Base-by-base conservation (phyloP, 2,329 filamentous ascomycete species). In the Phaeosphaeria sp. region DNA sequence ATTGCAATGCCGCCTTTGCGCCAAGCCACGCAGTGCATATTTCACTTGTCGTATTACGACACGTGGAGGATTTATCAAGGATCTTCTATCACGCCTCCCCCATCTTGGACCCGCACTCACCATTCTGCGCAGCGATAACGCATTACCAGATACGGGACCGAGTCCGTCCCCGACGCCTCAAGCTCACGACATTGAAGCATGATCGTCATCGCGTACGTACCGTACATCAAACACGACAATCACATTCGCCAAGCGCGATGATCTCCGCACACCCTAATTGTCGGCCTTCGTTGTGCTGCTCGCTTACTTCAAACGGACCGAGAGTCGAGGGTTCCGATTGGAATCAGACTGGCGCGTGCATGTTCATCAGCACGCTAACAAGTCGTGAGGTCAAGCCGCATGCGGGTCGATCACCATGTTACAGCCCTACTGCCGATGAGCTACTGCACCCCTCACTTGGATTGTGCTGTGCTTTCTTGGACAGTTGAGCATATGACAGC, bases 301-400 rank as follows among this genome's bases (percentile, higher is more conserved):
- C n/a, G 41, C 41, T 43, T 43, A n/a, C 3, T 20, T n/a, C 20
- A 43, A 15, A 43, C 41, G 41, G 41, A 21, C 41, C 41, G 41
- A 43, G 15, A 11, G 7, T 18, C 20, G 41, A 18, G 30, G 5
- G n/a, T 21, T 43, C 41, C 41, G 41, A 21, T 18, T 43, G 41
- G 41, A 20, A 7, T 21, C 11, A 5, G 17, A 20, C 15, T 21
- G 41, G 41, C 41, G 41, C 41, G 17, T 43, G 41, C 41, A 43
- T 22, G 41, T 20, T 25, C 25, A 46, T 52, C 25, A 21, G 25
- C 11, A 15, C n/a, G 42, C 20, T 46, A 46, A 13, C 13, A 15
- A 33, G 18, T 46, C 13, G 41, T 52, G 25, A 46, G 50, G 23
- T 46, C 50, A 52, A 52, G 50, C 50, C 50, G 50, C 42, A 46